Percentiles rank a stretch among this genome's conserved stretches.
These are phyloP conservation scores for Saccharomycopsis selenospora DNA, from an alignment of 805 yeast species.

Conservation along the genomic window DNA sequence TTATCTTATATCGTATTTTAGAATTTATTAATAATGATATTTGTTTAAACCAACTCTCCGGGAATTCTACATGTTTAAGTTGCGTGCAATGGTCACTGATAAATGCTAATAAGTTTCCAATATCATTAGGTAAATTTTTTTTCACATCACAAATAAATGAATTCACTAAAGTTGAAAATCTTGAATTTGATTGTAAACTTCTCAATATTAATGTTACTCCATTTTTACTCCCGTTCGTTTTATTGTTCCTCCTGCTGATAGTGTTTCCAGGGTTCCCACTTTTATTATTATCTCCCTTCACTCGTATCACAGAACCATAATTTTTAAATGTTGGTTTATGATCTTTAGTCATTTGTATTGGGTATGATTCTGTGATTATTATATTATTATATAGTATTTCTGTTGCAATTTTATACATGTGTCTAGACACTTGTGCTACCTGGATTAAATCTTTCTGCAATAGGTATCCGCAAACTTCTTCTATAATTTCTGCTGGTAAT, in stretches of 20 bases:
- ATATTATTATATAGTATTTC: neutral
- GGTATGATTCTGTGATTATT: conserved; percentile 3
- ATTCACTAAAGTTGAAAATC: neutral
- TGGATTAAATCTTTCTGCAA: neutral
- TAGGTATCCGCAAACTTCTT: conserved; percentile 2
- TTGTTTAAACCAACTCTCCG: conserved; percentile 10
- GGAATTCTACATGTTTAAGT: conserved; percentile 8
- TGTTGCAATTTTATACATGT: neutral
- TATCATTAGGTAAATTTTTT: neutral
- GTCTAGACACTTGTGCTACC: conserved; percentile 2
- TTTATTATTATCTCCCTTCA: neutral
- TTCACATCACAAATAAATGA: conserved; percentile 5
- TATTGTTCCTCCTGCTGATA: neutral
- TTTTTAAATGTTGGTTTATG: neutral
- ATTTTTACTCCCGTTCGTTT: neutral
- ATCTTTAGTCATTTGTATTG: neutral
- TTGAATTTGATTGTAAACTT: neutral
- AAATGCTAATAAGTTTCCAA: neutral
- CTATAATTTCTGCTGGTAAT: neutral
- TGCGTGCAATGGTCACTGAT: neutral
- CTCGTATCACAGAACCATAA: neutral
- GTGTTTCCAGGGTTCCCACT: neutral
- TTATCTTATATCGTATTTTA: neutral
- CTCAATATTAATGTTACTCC: conserved; percentile 2
- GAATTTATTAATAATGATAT: conserved; percentile 10